phyloP scores from a whole-genome alignment of 1,284 basidiomycete species.

The Sanghuangporus weigelae region DNA sequence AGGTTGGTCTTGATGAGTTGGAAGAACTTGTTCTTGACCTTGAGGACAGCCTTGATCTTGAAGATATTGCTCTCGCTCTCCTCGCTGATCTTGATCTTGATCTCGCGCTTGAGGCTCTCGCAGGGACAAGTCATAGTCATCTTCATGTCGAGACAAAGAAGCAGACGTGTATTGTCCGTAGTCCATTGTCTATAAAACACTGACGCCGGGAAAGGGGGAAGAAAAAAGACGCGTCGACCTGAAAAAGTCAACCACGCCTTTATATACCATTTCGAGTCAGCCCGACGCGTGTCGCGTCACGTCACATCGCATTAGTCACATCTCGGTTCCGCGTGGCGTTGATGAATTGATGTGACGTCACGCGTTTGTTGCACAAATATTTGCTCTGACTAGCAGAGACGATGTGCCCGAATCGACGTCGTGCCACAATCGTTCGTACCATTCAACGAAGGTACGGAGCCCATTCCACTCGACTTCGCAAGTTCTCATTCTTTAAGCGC shows the following conservation, averaged over 20 bases:
- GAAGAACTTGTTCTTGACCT: neutral
- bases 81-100: neutral
- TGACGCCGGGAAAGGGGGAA: neutral
- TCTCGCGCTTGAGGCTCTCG: neutral
- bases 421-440: no score
- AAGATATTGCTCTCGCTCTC: neutral
- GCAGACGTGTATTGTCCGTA: neutral
- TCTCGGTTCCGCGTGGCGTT: no score
- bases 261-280: neutral
- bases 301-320: neutral
- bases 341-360: no score
- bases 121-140: neutral
- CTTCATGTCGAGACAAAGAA: neutral
- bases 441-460: no score
- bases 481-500: conserved; percentile 73
- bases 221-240: neutral
- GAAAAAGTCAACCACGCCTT: neutral
- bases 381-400: no score
- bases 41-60: neutral
- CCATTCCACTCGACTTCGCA: conserved; percentile 56
- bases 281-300: neutral
- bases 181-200: neutral
- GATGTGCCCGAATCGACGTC: no score
- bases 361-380: no score
- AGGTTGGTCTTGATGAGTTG: neutral